A percentile compares a stretch with the other conserved stretches of the same genome.
These are phyloP conservation scores for Aspergillus cejpii DNA, from an alignment of 2,329 filamentous ascomycete species.

Conservation along the genomic window DNA sequence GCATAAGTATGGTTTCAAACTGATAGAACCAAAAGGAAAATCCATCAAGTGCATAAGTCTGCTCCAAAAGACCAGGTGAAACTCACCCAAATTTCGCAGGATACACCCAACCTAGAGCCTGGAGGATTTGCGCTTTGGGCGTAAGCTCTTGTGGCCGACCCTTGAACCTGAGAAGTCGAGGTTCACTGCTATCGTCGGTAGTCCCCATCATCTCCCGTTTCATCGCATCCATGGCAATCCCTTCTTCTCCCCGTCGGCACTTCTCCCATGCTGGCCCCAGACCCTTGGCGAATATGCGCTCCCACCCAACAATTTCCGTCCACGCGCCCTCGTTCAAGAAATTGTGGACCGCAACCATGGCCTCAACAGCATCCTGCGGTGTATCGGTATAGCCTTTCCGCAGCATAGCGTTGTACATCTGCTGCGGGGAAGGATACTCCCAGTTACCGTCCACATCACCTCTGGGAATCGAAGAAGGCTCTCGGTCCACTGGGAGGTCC, in stretches of 20 bases:
- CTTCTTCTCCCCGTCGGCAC: constrained; percentile 67
- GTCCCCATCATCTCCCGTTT: constrained; percentile 42
- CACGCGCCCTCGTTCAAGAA: constrained; percentile 97
- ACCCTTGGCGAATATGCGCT: constrained; percentile 73
- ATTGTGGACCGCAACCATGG: constrained; percentile 97
- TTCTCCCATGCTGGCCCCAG: constrained; percentile 64
- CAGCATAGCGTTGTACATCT: constrained; percentile 98
- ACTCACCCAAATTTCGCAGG: constrained; percentile 70
- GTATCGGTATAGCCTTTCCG: constrained; percentile 95
- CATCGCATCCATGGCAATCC: constrained; percentile 51
- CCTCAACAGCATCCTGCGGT: constrained; percentile 83
- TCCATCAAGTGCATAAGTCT: background rate
- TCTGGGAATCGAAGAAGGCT: constrained; percentile 84
- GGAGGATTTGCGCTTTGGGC: constrained; percentile 80
- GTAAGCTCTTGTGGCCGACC: constrained; percentile 84
- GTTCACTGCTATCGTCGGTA: constrained; percentile 43
- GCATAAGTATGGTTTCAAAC: constrained; percentile 9
- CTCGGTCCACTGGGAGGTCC: constrained; percentile 69
- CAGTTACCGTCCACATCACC: constrained; percentile 69
- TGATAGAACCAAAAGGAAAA: background rate
- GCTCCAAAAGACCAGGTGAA: background rate
- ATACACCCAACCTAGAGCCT: constrained; percentile 70
- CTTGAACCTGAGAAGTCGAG: constrained; percentile 77
- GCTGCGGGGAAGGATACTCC: constrained; percentile 97
- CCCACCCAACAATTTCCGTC: constrained; percentile 92